phyloP scores from a whole-genome alignment of 768 basidiomycete genomes.

The Macrolepiota fuliginosa region DNA sequence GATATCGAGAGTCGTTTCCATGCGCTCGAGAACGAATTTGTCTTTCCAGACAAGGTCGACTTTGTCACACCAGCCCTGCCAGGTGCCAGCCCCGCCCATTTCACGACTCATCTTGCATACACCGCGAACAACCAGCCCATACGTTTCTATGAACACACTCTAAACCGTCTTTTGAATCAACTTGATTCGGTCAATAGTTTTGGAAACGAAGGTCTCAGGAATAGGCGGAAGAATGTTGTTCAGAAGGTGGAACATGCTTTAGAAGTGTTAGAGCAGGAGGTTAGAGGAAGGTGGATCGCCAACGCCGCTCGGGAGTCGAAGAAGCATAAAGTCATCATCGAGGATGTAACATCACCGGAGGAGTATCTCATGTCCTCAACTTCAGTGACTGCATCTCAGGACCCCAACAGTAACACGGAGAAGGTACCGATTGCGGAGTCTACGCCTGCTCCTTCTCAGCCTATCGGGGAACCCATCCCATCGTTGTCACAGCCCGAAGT shows the following conservation, averaged over 20 bases:
- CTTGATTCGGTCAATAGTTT: conserved; percentile 62
- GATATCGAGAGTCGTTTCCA: conserved; percentile 41
- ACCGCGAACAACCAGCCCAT: conserved; percentile 57
- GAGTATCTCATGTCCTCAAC: not conserved
- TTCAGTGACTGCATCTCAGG: not conserved
- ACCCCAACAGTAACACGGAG: too few species aligned
- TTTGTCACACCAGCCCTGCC: conserved; percentile 33
- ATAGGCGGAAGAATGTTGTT: conserved; percentile 53
- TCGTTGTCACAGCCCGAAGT: not conserved
- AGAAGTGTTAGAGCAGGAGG: conserved; percentile 46
- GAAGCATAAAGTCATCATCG: conserved; percentile 4
- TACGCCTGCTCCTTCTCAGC: not conserved
- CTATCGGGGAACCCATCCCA: not conserved
- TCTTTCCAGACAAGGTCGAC: conserved; percentile 37
- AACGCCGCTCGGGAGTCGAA: conserved; percentile 23
- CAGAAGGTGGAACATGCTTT: conserved; percentile 53
- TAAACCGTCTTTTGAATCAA: conserved; percentile 51
- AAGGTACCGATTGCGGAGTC: not conserved
- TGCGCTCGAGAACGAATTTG: conserved; percentile 34
- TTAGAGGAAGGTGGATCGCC: conserved; percentile 40
- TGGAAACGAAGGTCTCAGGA: conserved; percentile 53
- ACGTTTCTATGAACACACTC: conserved; percentile 58
- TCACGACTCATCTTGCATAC: conserved; percentile 47
- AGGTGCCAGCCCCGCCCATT: conserved; percentile 18
- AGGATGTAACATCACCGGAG: conserved; percentile 5